Base-by-base conservation (phyloP, 305 asterid species). In the Caryopteris hybrid region DNA sequence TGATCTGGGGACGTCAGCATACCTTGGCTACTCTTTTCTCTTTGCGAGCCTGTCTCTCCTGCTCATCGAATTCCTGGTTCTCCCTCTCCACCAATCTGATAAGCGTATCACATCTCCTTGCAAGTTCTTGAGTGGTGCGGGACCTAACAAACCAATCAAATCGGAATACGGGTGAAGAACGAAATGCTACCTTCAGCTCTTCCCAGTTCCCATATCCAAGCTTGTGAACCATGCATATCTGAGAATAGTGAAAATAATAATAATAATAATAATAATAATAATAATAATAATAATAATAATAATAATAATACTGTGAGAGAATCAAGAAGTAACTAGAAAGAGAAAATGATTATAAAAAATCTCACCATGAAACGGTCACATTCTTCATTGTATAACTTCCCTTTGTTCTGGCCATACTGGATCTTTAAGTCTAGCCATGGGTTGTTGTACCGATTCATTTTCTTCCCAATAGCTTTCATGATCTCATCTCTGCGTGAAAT, bases 131-230 rank as follows among this genome's bases (percentile, higher is more conserved):
- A 65, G 99, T 92, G 11, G 99, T 95, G 36, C 99, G 94, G 10
- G 99, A 95, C 87, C 92, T 95, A 12, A 95, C 97, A 78, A 95
- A 95, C 99, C 99, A 95, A 76, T 95, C 98, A 75, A 89, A 95
- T 9, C 99, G 89, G 61, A 95, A 95, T 83, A 89, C 47, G 14
- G 97, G 97, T 0, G 98, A 92, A 2, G 94, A 88, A 61, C 99
- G 96, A 61, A 95, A 95, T 36, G 98, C 98, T 36, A 95, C 86
- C 84, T 95, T 95, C 76, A 95, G 80, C 78, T 92, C 99, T 27
- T 95, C 99, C 99, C 99, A 95, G 78, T 95, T 95, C 31, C 99
- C 99, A 59, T 95, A 95, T 17, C 98, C 99, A 41, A 95, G 98
- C 82, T 92, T 92, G 89, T 91, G 95, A 71, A 88, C 89, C 98